Evolutionary conservation across 768 basidiomycete genomes (phyloP).

Genomic region (Calvatia gigantea): DNA sequence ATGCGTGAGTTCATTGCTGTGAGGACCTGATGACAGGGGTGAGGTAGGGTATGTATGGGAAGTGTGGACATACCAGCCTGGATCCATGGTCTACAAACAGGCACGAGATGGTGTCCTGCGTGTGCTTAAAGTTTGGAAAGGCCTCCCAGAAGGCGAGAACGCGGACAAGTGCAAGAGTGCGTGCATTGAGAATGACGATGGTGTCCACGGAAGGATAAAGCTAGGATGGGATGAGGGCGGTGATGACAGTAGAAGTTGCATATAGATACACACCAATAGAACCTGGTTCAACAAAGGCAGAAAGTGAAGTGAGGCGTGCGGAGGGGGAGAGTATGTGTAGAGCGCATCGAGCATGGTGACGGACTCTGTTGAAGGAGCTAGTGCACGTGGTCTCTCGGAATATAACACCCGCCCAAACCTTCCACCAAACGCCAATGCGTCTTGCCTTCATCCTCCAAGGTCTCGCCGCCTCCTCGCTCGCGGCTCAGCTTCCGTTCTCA

Average conservation of each 20-base stretch:
- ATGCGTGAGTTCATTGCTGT: constrained; percentile 66
- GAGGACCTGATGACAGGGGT: constrained; percentile 55
- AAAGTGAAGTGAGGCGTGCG: constrained; percentile 51
- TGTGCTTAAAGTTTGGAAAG: constrained; percentile 56
- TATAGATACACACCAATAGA: constrained; percentile 50
- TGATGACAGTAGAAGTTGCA: background rate
- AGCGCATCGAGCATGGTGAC: constrained; percentile 37
- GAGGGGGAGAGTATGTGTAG: constrained; percentile 42
- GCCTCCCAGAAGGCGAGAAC: constrained; percentile 80
- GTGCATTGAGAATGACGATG: constrained; percentile 71
- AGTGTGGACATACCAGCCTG: constrained; percentile 63
- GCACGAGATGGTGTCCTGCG: constrained; percentile 47
- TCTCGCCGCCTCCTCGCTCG: constrained; percentile 4
- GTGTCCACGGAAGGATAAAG: constrained; percentile 71
- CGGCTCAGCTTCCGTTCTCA: constrained; percentile 31
- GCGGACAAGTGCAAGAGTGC: constrained; percentile 57
- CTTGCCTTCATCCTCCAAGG: constrained; percentile 21
- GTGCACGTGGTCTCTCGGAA: constrained; percentile 2
- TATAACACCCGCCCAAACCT: background rate
- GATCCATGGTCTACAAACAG: constrained; percentile 73
- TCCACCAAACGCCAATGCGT: constrained; percentile 8
- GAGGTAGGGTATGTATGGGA: constrained; percentile 9
- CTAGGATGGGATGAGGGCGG: constrained; percentile 32
- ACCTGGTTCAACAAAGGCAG: constrained; percentile 52
- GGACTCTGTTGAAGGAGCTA: background rate